Evolutionary conservation across 1,284 basidiomycete genomes (phyloP), one percentile per base, ranked within the genome.

Genomic region (Ustilago curta): DNA sequence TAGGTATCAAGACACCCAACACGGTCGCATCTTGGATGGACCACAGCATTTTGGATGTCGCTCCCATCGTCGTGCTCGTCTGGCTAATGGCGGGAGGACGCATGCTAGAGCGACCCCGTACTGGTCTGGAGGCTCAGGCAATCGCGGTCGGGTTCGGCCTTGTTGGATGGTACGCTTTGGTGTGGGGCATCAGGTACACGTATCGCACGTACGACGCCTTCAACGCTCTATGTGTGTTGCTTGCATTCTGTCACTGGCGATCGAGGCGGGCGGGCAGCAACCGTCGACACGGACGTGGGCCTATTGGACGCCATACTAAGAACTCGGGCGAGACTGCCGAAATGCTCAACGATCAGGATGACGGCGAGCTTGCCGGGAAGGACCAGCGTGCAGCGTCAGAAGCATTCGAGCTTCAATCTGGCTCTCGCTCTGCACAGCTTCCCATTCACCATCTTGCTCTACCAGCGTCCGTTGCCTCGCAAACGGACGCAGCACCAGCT

Each of bases 21-120:
- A 82, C 67, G 1, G 42, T 50, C 6, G 73, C 63, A 8, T 27
- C 64, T 8, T 72, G 72, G 69, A 70, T 79, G 32, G 92, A 94
- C 80, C 92, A 93, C 80, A 90, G 90, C 80, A 88, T 92, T 61
- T 71, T 91, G 32, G 89, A 89, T 55, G 89, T 91, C 14, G 87
- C 88, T 1, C 91, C 91, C 5, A 90, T 91, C 78, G 85, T 94
- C 11, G 79, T 91, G 27, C 85, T 93, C 1, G 81, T 84, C 27
- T 78, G 75, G 74, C 40, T 78, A 18, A 62, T 67, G 56, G 73
- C 73, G 8, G 73, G 73, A 23, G 73, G 73, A 35, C 54, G 73
- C 8, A 64, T 54, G 73, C 53, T 76, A 0, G 73, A 71, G 51
- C 64, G 59, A 12, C 53, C 68, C 12, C 50, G 68, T 7, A 63